phyloP scores from a whole-genome alignment of 2,329 filamentous ascomycete genomes.

The Cercospora janseana region DNA sequence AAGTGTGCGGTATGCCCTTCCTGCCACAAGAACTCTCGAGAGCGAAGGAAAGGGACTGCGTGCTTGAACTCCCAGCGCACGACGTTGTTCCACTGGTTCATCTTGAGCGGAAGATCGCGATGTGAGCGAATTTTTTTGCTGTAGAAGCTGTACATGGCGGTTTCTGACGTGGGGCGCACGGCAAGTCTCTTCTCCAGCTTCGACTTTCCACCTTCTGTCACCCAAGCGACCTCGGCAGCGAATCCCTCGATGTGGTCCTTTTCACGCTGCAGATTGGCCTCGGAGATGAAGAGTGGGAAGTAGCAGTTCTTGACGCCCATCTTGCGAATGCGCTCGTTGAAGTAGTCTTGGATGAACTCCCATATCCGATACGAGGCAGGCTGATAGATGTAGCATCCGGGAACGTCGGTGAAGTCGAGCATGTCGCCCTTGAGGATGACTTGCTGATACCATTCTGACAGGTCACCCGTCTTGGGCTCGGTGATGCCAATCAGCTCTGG shows the following conservation, averaged over 20 bases:
- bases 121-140: slow-evolving; percentile 96
- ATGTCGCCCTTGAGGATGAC: slow-evolving; percentile 95
- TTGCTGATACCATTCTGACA: slow-evolving; percentile 95
- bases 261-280: slow-evolving; percentile 80
- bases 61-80: slow-evolving; percentile 98
- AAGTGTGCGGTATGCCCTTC: slow-evolving; percentile 93
- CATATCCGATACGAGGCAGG: slow-evolving; percentile 66
- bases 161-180: slow-evolving; percentile 68
- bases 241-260: slow-evolving; percentile 99
- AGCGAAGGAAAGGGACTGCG: slow-evolving; percentile 77
- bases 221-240: slow-evolving; percentile 86
- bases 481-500: slow-evolving; percentile 81
- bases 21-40: slow-evolving; percentile 96
- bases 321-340: slow-evolving; percentile 71
- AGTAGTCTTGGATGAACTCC: slow-evolving; percentile 62
- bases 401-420: slow-evolving; percentile 97
- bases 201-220: slow-evolving; percentile 85
- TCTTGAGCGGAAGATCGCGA: slow-evolving; percentile 84
- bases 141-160: slow-evolving; percentile 94
- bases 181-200: slow-evolving; percentile 80
- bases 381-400: slow-evolving; percentile 93
- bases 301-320: slow-evolving; percentile 94
- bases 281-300: slow-evolving; percentile 93
- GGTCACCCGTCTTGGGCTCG: slow-evolving; percentile 78
- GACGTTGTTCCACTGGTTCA: slow-evolving; percentile 98